Conservation (phyloP, 441 rosid species). For the Jatropha multifida region DNA sequence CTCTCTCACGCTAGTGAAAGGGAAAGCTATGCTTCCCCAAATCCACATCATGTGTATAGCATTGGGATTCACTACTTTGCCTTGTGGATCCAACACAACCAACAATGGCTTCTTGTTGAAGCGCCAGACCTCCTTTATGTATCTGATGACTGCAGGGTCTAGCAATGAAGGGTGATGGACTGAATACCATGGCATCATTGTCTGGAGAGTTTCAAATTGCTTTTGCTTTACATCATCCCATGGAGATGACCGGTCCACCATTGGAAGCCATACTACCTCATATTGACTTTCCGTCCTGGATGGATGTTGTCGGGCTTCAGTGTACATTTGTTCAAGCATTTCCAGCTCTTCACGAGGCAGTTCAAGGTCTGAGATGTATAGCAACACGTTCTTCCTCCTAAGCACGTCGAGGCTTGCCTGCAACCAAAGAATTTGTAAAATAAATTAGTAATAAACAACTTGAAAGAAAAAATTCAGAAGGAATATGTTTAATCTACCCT, state of each 20-base stretch:
- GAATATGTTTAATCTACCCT: slow-evolving; percentile 42
- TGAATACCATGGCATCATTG: slow-evolving; percentile 69
- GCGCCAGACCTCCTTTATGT: slow-evolving; percentile 65
- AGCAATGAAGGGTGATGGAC: slow-evolving; percentile 58
- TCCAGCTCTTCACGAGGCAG: slow-evolving; percentile 57
- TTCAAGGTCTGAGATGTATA: slow-evolving; percentile 74
- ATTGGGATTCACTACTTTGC: slow-evolving; percentile 64
- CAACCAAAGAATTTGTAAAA: neutral
- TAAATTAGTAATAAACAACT: no score
- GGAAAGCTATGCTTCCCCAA: slow-evolving; percentile 75
- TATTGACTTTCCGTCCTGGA: slow-evolving; percentile 47
- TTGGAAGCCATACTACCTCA: slow-evolving; percentile 83
- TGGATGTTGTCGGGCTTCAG: slow-evolving; percentile 43
- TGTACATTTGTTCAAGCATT: slow-evolving; percentile 56
- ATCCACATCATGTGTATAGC: slow-evolving; percentile 93
- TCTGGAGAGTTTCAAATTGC: slow-evolving; percentile 50
- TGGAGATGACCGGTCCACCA: slow-evolving; percentile 47
- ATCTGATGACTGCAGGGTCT: slow-evolving; percentile 53
- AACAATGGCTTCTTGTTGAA: slow-evolving; percentile 74
- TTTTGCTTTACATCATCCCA: slow-evolving; percentile 44
- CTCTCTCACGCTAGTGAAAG: slow-evolving; percentile 67
- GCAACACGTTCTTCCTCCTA: slow-evolving; percentile 66
- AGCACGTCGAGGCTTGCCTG: slow-evolving; percentile 70
- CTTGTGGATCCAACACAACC: slow-evolving; percentile 79
- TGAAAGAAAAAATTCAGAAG: neutral